Evolutionary conservation across 1,139 yeast genomes (phyloP).

Genomic region (Magnusiomyces sp.): DNA sequence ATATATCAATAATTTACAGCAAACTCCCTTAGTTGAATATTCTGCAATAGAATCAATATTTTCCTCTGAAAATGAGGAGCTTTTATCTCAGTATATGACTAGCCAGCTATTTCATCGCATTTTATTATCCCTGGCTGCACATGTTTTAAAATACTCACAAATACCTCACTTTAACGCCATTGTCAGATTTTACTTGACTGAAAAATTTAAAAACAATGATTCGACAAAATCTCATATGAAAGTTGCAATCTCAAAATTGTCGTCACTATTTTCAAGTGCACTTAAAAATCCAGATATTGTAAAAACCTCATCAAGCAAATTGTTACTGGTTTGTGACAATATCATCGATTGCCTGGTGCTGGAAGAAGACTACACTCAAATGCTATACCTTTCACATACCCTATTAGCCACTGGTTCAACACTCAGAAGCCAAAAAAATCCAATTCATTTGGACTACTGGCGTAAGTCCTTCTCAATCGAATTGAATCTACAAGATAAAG

Average conservation of each 20-base stretch:
- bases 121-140: slow-evolving; percentile 4
- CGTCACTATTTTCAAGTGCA: slow-evolving; percentile 5
- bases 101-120: slow-evolving; percentile 9
- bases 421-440: slow-evolving; percentile 7
- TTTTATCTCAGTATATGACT: neutral
- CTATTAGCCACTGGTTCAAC: slow-evolving; percentile 17
- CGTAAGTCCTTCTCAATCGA: slow-evolving; percentile 16
- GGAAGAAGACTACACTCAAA: slow-evolving; percentile 7
- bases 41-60: too few species aligned
- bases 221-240: too few species aligned
- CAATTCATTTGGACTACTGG: slow-evolving; percentile 16
- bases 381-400: slow-evolving; percentile 17
- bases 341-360: slow-evolving; percentile 5
- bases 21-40: too few species aligned
- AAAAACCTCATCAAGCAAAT: slow-evolving; percentile 1
- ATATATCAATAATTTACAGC: neutral
- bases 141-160: slow-evolving; percentile 4
- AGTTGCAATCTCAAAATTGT: neutral
- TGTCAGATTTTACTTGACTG: slow-evolving; percentile 6
- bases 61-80: too few species aligned
- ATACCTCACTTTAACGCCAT: slow-evolving; percentile 6
- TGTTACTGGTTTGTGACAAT: slow-evolving; percentile 9
- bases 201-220: neutral
- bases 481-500: slow-evolving; percentile 10
- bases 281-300: slow-evolving; percentile 5